Percentiles rank a stretch among this genome's conserved stretches.
Conservation (phyloP, 306 rosid species). For the Cucurbita pepo region DNA sequence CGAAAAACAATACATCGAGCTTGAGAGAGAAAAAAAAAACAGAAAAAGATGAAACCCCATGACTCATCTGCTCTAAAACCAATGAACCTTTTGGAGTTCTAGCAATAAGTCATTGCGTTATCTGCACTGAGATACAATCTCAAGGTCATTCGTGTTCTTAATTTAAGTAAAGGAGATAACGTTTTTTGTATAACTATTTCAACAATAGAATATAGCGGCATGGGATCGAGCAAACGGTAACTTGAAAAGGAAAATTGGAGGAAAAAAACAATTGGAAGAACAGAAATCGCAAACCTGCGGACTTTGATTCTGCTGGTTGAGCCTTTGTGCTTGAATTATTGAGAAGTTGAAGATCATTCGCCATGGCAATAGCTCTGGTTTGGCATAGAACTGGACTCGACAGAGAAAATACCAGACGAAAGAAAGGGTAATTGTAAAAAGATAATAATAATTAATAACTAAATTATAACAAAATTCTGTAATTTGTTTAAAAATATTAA, state of each 20-base stretch:
- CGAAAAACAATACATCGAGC: neutral
- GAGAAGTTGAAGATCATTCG: neutral
- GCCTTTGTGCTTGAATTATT: constrained; percentile 1
- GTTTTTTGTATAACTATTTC: neutral
- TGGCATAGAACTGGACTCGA: neutral
- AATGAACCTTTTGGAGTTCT: neutral
- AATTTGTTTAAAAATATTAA: too few relatives aligned
- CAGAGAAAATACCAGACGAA: neutral
- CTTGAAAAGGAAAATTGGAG: neutral
- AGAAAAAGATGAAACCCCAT: neutral
- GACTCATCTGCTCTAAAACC: too few relatives aligned
- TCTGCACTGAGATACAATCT: neutral
- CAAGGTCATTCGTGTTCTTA: neutral
- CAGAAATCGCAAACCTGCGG: constrained; percentile 9
- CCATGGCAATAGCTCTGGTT: neutral
- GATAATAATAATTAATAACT: too few relatives aligned
- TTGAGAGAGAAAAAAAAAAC: neutral
- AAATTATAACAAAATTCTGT: too few relatives aligned
- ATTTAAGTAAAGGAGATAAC: neutral
- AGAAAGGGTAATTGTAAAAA: neutral
- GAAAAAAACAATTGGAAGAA: too few relatives aligned
- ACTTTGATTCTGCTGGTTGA: constrained; percentile 18
- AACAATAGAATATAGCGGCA: neutral
- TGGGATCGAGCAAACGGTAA: neutral
- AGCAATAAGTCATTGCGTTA: neutral